phyloP scores from a whole-genome alignment of 2,329 filamentous ascomycete species.

The Fusarium buharicum region DNA sequence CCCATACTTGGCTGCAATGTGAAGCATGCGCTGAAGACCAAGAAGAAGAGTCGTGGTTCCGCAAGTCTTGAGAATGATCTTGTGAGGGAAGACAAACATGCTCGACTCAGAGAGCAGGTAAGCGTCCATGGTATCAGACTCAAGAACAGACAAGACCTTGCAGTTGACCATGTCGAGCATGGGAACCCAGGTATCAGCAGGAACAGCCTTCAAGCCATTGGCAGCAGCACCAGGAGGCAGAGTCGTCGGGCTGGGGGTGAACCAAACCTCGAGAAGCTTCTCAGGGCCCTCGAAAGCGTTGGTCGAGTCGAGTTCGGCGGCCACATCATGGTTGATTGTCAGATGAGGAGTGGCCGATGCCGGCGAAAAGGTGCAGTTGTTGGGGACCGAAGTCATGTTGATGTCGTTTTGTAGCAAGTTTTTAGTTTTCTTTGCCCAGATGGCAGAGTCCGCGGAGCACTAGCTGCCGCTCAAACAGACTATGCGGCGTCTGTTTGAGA shows the following conservation, averaged over 20 bases:
- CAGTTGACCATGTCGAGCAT: slow-evolving; percentile 99
- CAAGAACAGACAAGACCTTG: slow-evolving; percentile 94
- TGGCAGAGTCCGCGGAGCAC: slow-evolving; percentile 82
- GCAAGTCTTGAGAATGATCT: slow-evolving; percentile 98
- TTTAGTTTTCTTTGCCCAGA: slow-evolving; percentile 47
- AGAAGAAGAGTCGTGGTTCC: slow-evolving; percentile 94
- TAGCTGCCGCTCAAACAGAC: slow-evolving; percentile 98
- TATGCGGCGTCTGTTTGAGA: slow-evolving; percentile 93
- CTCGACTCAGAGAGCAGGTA: slow-evolving; percentile 98
- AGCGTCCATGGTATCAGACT: slow-evolving; percentile 93
- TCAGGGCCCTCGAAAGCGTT: slow-evolving; percentile 99
- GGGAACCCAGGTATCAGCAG: slow-evolving; percentile 86
- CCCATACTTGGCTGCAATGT: slow-evolving; percentile 89
- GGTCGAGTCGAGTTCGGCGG: slow-evolving; percentile 89
- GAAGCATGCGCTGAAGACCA: slow-evolving; percentile 88
- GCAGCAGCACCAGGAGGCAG: slow-evolving; percentile 77
- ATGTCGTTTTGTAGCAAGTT: neutral
- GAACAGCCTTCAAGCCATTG: slow-evolving; percentile 85
- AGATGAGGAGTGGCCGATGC: slow-evolving; percentile 86
- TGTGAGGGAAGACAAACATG: slow-evolving; percentile 99
- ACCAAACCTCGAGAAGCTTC: slow-evolving; percentile 99
- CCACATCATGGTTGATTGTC: slow-evolving; percentile 96
- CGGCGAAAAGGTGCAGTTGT: slow-evolving; percentile 83
- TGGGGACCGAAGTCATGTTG: slow-evolving; percentile 81
- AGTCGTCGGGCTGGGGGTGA: slow-evolving; percentile 79